Conservation (phyloP, 306 rosid genomes). For the Calophaca sinica region DNA sequence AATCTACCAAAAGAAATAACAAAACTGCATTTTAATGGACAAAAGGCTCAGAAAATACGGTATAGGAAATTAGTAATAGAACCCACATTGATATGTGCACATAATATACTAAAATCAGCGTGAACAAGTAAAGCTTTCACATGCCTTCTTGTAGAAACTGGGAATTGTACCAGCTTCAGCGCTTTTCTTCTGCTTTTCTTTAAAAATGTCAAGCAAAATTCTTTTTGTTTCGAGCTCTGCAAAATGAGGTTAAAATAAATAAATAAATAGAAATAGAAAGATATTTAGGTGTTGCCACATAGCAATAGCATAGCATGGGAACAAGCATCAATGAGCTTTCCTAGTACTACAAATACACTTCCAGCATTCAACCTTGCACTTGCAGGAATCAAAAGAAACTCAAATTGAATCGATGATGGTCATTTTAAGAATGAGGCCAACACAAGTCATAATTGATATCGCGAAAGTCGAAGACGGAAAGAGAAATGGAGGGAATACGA, state of each 20-base stretch:
- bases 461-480: not conserved
- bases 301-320: slow-evolving; percentile 7
- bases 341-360: not conserved
- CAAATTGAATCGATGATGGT: not conserved
- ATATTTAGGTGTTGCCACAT: not conserved
- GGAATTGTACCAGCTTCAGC: slow-evolving; percentile 96
- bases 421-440: not conserved
- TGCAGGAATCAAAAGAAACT: not conserved
- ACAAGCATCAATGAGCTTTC: not conserved
- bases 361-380: not conserved
- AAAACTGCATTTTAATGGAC: not conserved
- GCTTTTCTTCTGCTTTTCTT: slow-evolving; percentile 92
- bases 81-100: not conserved
- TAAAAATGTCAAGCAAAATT: slow-evolving; percentile 96
- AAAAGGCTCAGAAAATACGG: not conserved
- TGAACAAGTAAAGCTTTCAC: slow-evolving; percentile 46
- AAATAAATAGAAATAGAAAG: not conserved
- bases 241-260: slow-evolving; percentile 4
- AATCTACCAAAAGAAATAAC: not conserved
- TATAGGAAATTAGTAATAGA: not conserved
- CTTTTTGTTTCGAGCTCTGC: slow-evolving; percentile 98
- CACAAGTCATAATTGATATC: not conserved
- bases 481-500: slow-evolving; percentile 13
- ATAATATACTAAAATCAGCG: slow-evolving; percentile 38
- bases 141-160: slow-evolving; percentile 96